Base-by-base conservation (phyloP, 2,329 filamentous ascomycete genomes). In the Epichloe gansuensis region DNA sequence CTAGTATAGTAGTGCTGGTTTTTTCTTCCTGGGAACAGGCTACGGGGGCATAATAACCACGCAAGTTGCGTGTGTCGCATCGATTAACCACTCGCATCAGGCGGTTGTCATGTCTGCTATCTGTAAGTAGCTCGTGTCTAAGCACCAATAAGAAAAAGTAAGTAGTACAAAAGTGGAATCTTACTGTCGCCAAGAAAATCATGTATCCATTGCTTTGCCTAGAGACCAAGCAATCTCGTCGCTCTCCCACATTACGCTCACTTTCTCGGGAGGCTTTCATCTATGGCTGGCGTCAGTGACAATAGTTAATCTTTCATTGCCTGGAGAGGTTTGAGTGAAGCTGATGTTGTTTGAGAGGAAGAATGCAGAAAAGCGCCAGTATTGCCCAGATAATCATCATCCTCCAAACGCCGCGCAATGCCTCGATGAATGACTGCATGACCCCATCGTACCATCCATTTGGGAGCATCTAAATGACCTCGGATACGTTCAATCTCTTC, bases 331-430 rank as follows among this genome's bases (percentile, higher is more conserved):
- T 93, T 35, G 73, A 80, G 67, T 93, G 84, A 60, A 95, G 68
- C 49, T 76, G 83, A 66, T 95, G 84, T 70, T 94, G 84, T 65
- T 76, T 82, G 80, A 95, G 87, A 40, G 82, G 72, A 34, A 82
- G 69, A 50, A 82, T 78, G 39, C 73, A 71, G 40, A 88, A 57
- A 27, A 83, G 71, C 0, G 76, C 84, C 23, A 85, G 50, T 0
- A 82, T 61, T 0, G 76, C 76, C 52, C 94, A 66, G 0, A 73
- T 83, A 25, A 93, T 65, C 47, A 81, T 72, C 0, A 82, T 80
- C 52, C 83, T 62, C 75, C 89, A 95, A 0, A 94, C 87, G 1
- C 80, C 83, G 45, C 77, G 74, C 60, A 95, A 77, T 1, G 86
- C 85, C 55, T 81, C 79, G 74, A 89, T 85, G 63, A 89, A 93